phyloP scores from a whole-genome alignment of 352 stramenopile species.

The Phytophthora kernoviae region DNA sequence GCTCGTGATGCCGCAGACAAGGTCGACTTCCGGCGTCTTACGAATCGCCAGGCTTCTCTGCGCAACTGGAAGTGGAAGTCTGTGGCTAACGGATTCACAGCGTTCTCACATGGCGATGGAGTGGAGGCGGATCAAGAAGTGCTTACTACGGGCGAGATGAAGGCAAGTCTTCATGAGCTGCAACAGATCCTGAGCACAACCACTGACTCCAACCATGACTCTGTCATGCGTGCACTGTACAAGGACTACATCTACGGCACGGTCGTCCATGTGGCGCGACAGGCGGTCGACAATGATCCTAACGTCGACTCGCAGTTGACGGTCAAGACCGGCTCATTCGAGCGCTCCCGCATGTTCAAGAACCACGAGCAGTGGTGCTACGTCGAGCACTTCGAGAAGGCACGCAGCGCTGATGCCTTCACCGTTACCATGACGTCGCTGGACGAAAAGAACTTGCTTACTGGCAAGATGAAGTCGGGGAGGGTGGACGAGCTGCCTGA shows the following conservation, averaged over 20 bases:
- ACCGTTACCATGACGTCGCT: conserved; percentile 40
- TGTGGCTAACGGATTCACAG: conserved; percentile 37
- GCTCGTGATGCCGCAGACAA: conserved; percentile 29
- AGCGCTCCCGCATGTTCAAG: conserved; percentile 45
- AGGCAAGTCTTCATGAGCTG: conserved; percentile 47
- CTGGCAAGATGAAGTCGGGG: conserved; percentile 50
- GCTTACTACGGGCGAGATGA: conserved; percentile 35
- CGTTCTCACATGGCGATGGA: conserved; percentile 37
- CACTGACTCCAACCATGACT: conserved; percentile 29
- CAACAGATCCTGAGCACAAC: conserved; percentile 35
- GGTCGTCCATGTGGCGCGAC: conserved; percentile 32
- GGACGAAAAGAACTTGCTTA: conserved; percentile 27
- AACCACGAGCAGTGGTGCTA: conserved; percentile 49
- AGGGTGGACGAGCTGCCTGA: conserved; percentile 44
- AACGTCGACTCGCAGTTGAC: conserved; percentile 24
- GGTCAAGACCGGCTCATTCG: conserved; percentile 44
- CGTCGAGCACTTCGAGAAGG: conserved; percentile 39
- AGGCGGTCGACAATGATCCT: background rate
- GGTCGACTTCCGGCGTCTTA: conserved; percentile 31
- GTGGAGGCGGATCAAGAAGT: conserved; percentile 36
- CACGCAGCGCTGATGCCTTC: conserved; percentile 24
- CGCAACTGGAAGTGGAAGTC: conserved; percentile 41
- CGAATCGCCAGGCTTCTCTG: conserved; percentile 30
- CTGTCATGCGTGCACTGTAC: conserved; percentile 48
- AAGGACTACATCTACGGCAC: conserved; percentile 58